Percentiles rank a stretch among this genome's conserved stretches.
phyloP scores from a whole-genome alignment of 257 asterid genomes.

The Gynochthodes officinalis region DNA sequence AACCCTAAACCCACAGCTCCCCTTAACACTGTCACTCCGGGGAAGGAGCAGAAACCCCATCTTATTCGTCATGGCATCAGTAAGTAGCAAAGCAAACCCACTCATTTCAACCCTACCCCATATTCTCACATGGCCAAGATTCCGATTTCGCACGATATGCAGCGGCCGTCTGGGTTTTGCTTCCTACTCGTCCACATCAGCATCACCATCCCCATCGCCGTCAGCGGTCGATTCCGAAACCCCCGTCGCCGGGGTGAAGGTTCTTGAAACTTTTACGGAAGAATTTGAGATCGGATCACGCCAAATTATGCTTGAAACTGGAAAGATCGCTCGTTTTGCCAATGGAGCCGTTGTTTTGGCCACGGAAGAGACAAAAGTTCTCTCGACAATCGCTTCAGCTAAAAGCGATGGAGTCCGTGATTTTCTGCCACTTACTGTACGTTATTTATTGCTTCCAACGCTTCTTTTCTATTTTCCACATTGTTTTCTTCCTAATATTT shows the following conservation, averaged over 20 bases:
- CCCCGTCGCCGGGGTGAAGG: slow-evolving; percentile 43
- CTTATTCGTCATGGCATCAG: slow-evolving; percentile 49
- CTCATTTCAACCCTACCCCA: slow-evolving; percentile 51
- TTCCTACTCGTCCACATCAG: slow-evolving; percentile 20
- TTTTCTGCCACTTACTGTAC: slow-evolving; percentile 90
- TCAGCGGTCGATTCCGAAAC: slow-evolving; percentile 42
- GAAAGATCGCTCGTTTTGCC: slow-evolving; percentile 86
- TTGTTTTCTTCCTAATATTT: too few relatives aligned
- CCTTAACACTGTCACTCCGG: neutral
- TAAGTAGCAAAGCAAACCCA: slow-evolving; percentile 56
- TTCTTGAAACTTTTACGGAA: slow-evolving; percentile 73
- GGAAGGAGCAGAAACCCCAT: slow-evolving; percentile 22
- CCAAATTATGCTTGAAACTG: slow-evolving; percentile 65
- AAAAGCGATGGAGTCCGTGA: slow-evolving; percentile 74
- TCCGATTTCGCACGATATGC: slow-evolving; percentile 55
- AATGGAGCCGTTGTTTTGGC: slow-evolving; percentile 80
- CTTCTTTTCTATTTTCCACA: neutral
- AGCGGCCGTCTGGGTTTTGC: slow-evolving; percentile 59
- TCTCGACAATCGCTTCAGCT: slow-evolving; percentile 77
- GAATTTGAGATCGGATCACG: slow-evolving; percentile 80
- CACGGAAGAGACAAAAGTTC: slow-evolving; percentile 90
- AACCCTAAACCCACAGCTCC: slow-evolving; percentile 7
- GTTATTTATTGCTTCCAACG: slow-evolving; percentile 4
- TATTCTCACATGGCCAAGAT: slow-evolving; percentile 54
- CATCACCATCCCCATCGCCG: slow-evolving; percentile 32